These are phyloP conservation scores for Leccinum rimulosum DNA, from an alignment of 768 basidiomycete species.

Conservation along the genomic window DNA sequence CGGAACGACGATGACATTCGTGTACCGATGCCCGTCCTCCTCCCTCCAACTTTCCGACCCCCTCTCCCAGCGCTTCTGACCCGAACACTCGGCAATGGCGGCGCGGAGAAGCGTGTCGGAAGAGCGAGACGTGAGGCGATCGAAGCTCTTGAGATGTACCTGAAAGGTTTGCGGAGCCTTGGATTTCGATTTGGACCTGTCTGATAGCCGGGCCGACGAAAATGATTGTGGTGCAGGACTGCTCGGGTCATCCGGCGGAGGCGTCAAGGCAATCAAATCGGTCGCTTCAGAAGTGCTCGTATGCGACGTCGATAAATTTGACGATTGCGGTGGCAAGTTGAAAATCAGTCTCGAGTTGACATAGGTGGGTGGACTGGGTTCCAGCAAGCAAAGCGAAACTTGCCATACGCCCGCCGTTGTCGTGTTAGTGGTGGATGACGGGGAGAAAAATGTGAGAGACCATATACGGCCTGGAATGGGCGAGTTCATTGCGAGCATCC, in stretches of 20 bases:
- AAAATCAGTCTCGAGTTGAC: constrained; percentile 53
- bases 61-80: constrained; percentile 1
- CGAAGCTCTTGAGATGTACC: constrained; percentile 31
- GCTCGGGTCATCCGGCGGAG: neutral
- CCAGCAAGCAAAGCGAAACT: constrained; percentile 49
- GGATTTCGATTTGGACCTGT: constrained; percentile 6
- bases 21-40: constrained; percentile 1
- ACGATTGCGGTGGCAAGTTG: constrained; percentile 27
- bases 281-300: neutral
- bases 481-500: neutral
- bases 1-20: constrained; percentile 36
- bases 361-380: constrained; percentile 57
- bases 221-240: neutral
- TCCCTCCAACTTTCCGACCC: constrained; percentile 16
- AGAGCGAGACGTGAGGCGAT: constrained; percentile 27
- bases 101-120: constrained; percentile 2
- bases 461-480: constrained; percentile 26
- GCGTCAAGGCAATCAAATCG: constrained; percentile 11
- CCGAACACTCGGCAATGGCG: constrained; percentile 3
- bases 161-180: constrained; percentile 8
- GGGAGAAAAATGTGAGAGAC: constrained; percentile 24
- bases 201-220: neutral
- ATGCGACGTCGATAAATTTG: neutral
- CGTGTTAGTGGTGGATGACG: constrained; percentile 3
- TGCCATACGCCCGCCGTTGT: constrained; percentile 33